Evolutionary conservation across 192 early-diverging fungal genomes (phyloP).

Genomic region (Geranomyces michiganensis): DNA sequence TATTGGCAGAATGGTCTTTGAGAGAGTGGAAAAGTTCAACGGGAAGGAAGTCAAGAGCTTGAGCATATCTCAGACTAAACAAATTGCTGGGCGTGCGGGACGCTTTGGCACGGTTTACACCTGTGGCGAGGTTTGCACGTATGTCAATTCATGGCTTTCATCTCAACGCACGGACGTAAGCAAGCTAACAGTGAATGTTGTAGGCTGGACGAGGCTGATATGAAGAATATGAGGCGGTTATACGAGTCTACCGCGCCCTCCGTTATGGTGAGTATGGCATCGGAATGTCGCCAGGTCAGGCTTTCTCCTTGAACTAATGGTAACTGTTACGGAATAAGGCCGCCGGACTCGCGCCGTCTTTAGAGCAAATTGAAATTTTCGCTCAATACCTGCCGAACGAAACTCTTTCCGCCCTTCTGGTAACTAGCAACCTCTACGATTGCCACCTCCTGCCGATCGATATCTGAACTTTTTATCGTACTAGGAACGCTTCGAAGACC

Average conservation of each 20-base stretch:
- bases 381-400: constrained; percentile 66
- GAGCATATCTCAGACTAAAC: constrained; percentile 79
- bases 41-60: constrained; percentile 58
- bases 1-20: constrained; percentile 89
- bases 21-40: constrained; percentile 77
- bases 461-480: neutral
- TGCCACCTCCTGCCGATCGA: neutral
- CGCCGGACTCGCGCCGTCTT: constrained; percentile 74
- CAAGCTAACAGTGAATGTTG: neutral
- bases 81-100: constrained; percentile 93
- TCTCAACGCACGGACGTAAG: neutral
- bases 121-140: constrained; percentile 74
- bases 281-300: too few relatives aligned
- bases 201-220: constrained; percentile 37
- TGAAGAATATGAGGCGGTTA: constrained; percentile 25
- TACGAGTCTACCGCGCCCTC: constrained; percentile 27
- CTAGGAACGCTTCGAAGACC: constrained; percentile 70
- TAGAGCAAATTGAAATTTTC: constrained; percentile 80
- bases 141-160: constrained; percentile 8
- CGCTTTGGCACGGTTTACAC: constrained; percentile 74
- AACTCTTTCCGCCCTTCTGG: constrained; percentile 66
- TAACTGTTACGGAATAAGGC: constrained; percentile 20
- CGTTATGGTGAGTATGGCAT: neutral
- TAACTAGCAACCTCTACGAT: constrained; percentile 28
- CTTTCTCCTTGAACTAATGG: too few relatives aligned